A percentile compares a stretch with the other conserved stretches of the same genome.
These are phyloP conservation scores for Chaetomium sp. DNA, from an alignment of 2,329 filamentous ascomycete species.

Conservation along the genomic window DNA sequence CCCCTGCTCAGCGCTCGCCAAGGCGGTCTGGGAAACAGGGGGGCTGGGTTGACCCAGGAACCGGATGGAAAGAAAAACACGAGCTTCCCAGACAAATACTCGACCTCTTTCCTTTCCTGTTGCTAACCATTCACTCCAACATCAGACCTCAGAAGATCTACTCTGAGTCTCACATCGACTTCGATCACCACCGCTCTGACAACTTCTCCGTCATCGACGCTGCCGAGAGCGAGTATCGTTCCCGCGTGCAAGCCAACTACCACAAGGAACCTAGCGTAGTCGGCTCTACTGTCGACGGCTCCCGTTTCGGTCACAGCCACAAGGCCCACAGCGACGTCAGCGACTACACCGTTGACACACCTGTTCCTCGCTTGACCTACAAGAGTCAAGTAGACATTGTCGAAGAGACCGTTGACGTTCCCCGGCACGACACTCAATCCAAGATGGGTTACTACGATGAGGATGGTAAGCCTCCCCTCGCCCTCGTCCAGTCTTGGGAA, in stretches of 20 bases:
- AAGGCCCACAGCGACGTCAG: slow-evolving; percentile 47
- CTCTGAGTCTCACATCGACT: slow-evolving; percentile 67
- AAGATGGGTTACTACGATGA: slow-evolving; percentile 70
- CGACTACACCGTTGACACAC: slow-evolving; percentile 48
- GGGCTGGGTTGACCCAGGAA: slow-evolving; percentile 33
- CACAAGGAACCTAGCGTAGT: slow-evolving; percentile 43
- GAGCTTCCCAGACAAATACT: neutral
- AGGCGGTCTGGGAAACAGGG: slow-evolving; percentile 24
- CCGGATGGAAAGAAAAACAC: slow-evolving; percentile 15
- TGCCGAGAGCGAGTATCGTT: slow-evolving; percentile 67
- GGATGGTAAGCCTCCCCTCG: slow-evolving; percentile 50
- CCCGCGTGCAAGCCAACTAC: slow-evolving; percentile 59
- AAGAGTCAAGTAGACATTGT: slow-evolving; percentile 61
- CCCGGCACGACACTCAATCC: slow-evolving; percentile 50
- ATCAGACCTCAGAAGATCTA: slow-evolving; percentile 49
- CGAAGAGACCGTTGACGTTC: slow-evolving; percentile 67
- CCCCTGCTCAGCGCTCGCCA: slow-evolving; percentile 24
- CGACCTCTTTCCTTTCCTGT: slow-evolving; percentile 24
- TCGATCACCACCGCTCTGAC: slow-evolving; percentile 55
- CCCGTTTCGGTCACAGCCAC: slow-evolving; percentile 41
- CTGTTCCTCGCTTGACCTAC: slow-evolving; percentile 48
- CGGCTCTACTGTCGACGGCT: slow-evolving; percentile 43
- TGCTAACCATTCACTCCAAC: slow-evolving; percentile 27
- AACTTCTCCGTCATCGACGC: slow-evolving; percentile 60
- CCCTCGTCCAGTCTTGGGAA: slow-evolving; percentile 5